phyloP scores from a whole-genome alignment of 2,329 filamentous ascomycete species.

The Diplodia sapinea region DNA sequence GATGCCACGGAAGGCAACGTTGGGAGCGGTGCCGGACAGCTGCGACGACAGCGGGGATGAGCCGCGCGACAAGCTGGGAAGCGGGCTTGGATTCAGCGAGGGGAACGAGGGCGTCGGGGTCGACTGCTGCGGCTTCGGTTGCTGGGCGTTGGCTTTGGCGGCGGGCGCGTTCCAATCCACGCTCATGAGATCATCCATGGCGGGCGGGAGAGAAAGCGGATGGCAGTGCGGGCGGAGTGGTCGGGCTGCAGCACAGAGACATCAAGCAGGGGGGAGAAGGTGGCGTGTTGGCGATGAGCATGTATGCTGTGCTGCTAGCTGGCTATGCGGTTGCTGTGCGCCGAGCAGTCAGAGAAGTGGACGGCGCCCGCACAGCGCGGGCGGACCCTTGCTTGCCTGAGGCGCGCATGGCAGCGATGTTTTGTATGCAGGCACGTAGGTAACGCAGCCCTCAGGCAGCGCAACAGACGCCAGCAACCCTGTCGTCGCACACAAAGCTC shows the following conservation, averaged over 20 bases:
- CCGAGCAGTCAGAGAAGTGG: conserved; percentile 7
- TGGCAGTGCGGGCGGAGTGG: neutral
- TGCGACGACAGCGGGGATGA: conserved; percentile 49
- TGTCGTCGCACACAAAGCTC: neutral
- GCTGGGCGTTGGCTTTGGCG: conserved; percentile 40
- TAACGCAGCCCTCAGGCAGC: neutral
- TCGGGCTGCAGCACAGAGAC: conserved; percentile 6
- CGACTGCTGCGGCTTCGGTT: conserved; percentile 37
- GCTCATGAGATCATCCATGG: conserved; percentile 57
- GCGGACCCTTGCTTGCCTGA: conserved; percentile 8
- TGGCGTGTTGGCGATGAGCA: neutral
- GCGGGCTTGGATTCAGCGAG: conserved; percentile 36
- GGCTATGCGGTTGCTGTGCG: conserved; percentile 5
- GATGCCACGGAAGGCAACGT: conserved; percentile 45
- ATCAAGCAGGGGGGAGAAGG: conserved; percentile 14
- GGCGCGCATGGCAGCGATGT: neutral
- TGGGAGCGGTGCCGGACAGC: conserved; percentile 43
- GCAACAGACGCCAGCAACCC: conserved; percentile 10
- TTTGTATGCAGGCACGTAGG: neutral
- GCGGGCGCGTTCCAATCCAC: conserved; percentile 53
- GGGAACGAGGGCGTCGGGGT: conserved; percentile 36
- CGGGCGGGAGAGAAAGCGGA: neutral
- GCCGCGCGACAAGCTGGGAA: conserved; percentile 48
- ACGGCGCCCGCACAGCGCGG: neutral
- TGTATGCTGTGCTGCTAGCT: neutral